phyloP scores from a whole-genome alignment of 2,329 filamentous ascomycete species.

The Aspergillus novoparasiticus region DNA sequence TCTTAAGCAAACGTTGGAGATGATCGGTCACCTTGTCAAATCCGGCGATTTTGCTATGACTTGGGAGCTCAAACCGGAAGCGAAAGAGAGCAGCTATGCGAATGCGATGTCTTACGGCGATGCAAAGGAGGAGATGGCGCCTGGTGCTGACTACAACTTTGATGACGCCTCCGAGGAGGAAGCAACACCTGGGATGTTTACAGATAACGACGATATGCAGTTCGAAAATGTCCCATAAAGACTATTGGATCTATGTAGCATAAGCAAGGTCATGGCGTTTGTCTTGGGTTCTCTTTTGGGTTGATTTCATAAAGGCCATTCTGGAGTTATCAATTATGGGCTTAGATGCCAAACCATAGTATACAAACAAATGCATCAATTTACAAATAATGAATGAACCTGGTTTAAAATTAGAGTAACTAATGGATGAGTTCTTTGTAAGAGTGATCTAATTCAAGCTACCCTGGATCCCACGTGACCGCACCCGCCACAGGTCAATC shows the following conservation, averaged over 20 bases:
- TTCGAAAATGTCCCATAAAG: slow-evolving; percentile 73
- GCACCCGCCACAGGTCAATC: slow-evolving; percentile 1
- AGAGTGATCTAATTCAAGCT: background rate
- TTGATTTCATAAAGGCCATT: slow-evolving; percentile 15
- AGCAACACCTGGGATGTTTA: slow-evolving; percentile 53
- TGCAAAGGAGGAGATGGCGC: slow-evolving; percentile 55
- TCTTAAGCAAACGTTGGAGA: slow-evolving; percentile 79
- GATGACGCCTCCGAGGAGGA: slow-evolving; percentile 57
- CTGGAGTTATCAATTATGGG: slow-evolving; percentile 12
- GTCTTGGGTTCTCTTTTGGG: slow-evolving; percentile 13
- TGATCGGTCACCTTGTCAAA: slow-evolving; percentile 80
- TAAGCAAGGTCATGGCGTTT: slow-evolving; percentile 29
- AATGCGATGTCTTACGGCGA: slow-evolving; percentile 44
- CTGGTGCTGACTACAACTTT: slow-evolving; percentile 49
- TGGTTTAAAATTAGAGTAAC: background rate
- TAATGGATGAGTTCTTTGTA: background rate
- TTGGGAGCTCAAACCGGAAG: slow-evolving; percentile 78
- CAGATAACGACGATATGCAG: slow-evolving; percentile 67
- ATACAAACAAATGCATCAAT: slow-evolving; percentile 1
- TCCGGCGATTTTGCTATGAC: slow-evolving; percentile 82
- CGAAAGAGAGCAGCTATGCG: slow-evolving; percentile 57
- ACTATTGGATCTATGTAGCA: slow-evolving; percentile 25
- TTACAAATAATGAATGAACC: background rate
- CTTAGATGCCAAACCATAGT: slow-evolving; percentile 8
- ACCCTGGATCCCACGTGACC: slow-evolving; percentile 2